Base-by-base conservation (phyloP, 1,284 basidiomycete genomes). In the Cryptococcus amylolentus region DNA sequence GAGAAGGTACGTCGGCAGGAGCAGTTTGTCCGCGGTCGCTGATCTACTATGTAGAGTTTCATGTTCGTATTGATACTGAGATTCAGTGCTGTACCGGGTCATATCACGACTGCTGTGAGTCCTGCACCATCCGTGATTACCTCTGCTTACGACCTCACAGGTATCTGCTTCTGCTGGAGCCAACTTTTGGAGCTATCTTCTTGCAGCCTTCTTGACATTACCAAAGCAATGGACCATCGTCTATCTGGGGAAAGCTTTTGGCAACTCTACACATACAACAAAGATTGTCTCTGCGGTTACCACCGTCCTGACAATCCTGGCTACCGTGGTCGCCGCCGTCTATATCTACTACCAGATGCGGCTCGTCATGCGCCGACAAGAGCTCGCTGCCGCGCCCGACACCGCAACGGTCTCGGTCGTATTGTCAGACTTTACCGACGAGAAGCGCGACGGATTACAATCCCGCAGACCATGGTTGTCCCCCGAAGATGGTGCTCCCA, bases 291-390 rank as follows among this genome's bases (percentile, higher is more conserved):
- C 73, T 4, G 62, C 65, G 37, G 45, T 50, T 5, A 66, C 60
- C 2, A 66, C 70, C 2, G 56, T 71, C 18, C 45, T 64, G 2
- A 76, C 72, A 4, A 60, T 76, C 31, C 44, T 73, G 51, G 70
- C 62, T n/a, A 76, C 72, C 3, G 61, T 69, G 27, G 46, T 74
- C 31, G 73, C 72, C 5, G 73, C 73, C n/a, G 54, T 71, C 28
- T 76, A 74, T 58, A 68, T 76, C 56, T 76, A 72, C 48, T 74
- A 74, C 56, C 73, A 76, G 55, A 72, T 76, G 71, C 64, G 73
- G 26, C 52, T 76, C 20, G 65, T 73, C 27, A 66, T 74, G 65
- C 61, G 62, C n/a, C 60, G 64, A 8, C 52, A 55, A 40, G 55
- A 51, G 14, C 39, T 52, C 35, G 45, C 50, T 18, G 45, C 54